phyloP scores from a whole-genome alignment of 768 basidiomycete species.

The Leccinum longicurvipes region DNA sequence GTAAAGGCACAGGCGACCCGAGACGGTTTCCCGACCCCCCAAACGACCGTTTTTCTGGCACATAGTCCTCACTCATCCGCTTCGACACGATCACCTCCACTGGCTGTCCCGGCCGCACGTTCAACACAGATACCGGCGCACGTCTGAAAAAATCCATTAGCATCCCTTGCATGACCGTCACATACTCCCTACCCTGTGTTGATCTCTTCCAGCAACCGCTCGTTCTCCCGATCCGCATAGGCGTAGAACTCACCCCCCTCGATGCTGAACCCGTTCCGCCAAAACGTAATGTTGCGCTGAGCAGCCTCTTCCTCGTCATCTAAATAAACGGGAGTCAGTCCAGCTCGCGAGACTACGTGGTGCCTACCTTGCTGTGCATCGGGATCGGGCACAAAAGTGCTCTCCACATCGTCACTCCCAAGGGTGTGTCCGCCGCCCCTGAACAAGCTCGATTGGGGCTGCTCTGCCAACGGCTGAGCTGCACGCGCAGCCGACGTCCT shows the following conservation, averaged over 20 bases:
- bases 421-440: slow-evolving; percentile 77
- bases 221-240: slow-evolving; percentile 77
- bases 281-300: slow-evolving; percentile 80
- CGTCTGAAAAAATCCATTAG: slow-evolving; percentile 40
- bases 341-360: background rate
- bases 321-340: background rate
- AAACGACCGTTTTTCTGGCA: slow-evolving; percentile 58
- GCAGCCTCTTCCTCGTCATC: slow-evolving; percentile 50
- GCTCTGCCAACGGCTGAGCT: slow-evolving; percentile 10
- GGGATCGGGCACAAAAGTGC: slow-evolving; percentile 73
- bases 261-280: slow-evolving; percentile 90
- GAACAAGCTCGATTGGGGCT: slow-evolving; percentile 41
- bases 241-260: slow-evolving; percentile 80
- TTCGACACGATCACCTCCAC: slow-evolving; percentile 80
- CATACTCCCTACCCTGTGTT: slow-evolving; percentile 61
- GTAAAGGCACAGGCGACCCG: slow-evolving; percentile 76
- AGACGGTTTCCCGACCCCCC: slow-evolving; percentile 76
- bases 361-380: slow-evolving; percentile 34
- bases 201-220: slow-evolving; percentile 68
- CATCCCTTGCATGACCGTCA: background rate
- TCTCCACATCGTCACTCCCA: slow-evolving; percentile 87
- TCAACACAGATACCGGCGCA: slow-evolving; percentile 75
- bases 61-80: slow-evolving; percentile 68
- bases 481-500: slow-evolving; percentile 21
- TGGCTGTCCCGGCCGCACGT: slow-evolving; percentile 71